phyloP scores from a whole-genome alignment of 768 basidiomycete species.

The Collybia mongolica region DNA sequence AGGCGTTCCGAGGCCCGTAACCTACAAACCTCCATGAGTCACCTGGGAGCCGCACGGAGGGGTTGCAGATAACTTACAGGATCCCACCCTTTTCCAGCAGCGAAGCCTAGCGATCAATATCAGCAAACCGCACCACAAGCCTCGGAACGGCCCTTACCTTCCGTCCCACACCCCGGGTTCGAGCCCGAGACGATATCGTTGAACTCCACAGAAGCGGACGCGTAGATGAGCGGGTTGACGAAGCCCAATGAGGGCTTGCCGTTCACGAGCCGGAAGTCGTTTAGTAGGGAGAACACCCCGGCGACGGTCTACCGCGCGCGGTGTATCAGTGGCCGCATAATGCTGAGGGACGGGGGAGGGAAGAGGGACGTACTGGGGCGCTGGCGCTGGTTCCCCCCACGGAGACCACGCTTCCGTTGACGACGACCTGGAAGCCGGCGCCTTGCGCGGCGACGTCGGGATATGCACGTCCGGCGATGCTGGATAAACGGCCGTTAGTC shows the following conservation, averaged over 20 bases:
- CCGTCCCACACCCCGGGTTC: conserved; percentile 46
- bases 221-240: conserved; percentile 21
- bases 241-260: conserved; percentile 16
- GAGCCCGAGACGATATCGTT: conserved; percentile 24
- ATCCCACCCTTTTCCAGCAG: conserved; percentile 21
- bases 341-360: too few relatives aligned
- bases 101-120: not conserved
- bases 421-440: conserved; percentile 18
- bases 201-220: conserved; percentile 13
- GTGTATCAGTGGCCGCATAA: too few relatives aligned
- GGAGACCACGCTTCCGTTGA: conserved; percentile 9
- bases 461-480: not conserved
- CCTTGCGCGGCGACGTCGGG: conserved; percentile 32
- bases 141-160: conserved; percentile 32
- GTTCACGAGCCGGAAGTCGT: conserved; percentile 23
- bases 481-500: too few relatives aligned
- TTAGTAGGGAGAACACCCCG: conserved; percentile 24
- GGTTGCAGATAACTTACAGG: conserved; percentile 12
- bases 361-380: conserved; percentile 11
- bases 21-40: conserved; percentile 1
- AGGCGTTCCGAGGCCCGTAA: conserved; percentile 24
- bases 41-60: not conserved
- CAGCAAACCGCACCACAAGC: not conserved
- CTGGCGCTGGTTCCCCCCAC: conserved; percentile 25
- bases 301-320: conserved; percentile 22